A percentile compares a stretch with the other conserved stretches of the same genome.
Conservation (phyloP, 495 filamentous ascomycete genomes). For the Penicillium paradoxum region DNA sequence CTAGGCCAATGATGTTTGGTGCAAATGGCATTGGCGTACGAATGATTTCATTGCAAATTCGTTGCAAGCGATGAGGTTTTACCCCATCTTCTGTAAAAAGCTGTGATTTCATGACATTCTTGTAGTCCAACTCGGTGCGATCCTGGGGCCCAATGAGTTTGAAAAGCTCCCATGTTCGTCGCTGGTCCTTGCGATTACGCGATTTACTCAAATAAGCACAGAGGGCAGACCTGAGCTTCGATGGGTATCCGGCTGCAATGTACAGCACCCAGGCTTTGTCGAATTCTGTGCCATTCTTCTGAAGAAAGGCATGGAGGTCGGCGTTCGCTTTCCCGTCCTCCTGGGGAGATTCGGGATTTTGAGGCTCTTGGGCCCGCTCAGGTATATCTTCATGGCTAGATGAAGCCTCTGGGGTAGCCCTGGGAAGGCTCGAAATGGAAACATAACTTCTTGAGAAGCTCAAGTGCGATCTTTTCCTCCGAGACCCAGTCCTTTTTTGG, state of each 20-base stretch:
- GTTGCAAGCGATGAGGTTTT: constrained; percentile 11
- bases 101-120: constrained; percentile 28
- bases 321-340: constrained; percentile 6
- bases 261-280: constrained; percentile 38
- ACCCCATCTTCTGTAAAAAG: constrained; percentile 9
- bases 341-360: not conserved
- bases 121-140: constrained; percentile 36
- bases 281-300: constrained; percentile 14
- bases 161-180: constrained; percentile 41
- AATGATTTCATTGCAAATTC: constrained; percentile 31
- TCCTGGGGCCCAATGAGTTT: constrained; percentile 26
- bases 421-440: constrained; percentile 14
- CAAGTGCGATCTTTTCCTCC: constrained; percentile 22
- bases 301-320: constrained; percentile 19
- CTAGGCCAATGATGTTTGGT: constrained; percentile 13
- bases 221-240: constrained; percentile 24
- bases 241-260: constrained; percentile 24
- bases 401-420: not conserved
- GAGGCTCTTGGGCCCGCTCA: not conserved
- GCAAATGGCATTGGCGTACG: constrained; percentile 18
- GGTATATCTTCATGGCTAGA: not conserved
- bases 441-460: constrained; percentile 27
- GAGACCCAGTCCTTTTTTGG: constrained; percentile 23
- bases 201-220: constrained; percentile 39
- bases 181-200: constrained; percentile 24